phyloP scores from a whole-genome alignment of 2,329 filamentous ascomycete species.

The Aureobasidium sp. region DNA sequence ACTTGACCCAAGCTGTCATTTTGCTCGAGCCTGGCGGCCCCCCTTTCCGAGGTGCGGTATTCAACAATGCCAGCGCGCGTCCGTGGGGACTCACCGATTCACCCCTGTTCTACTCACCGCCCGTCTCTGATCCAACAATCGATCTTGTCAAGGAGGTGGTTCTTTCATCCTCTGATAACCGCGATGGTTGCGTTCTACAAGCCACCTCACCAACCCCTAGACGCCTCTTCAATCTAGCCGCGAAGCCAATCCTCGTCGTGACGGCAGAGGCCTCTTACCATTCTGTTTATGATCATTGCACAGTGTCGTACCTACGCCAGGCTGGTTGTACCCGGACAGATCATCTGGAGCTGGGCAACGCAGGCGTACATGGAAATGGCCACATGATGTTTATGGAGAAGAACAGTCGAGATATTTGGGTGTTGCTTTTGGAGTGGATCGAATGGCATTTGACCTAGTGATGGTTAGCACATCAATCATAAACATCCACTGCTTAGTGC shows the following conservation, averaged over 20 bases:
- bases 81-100: conserved; percentile 28
- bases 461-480: not conserved
- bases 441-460: not conserved
- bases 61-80: conserved; percentile 15
- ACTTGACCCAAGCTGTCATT: conserved; percentile 41
- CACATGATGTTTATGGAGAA: conserved; percentile 48
- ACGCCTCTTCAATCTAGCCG: conserved; percentile 40
- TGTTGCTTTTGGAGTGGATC: conserved; percentile 30
- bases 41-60: conserved; percentile 32
- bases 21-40: conserved; percentile 47
- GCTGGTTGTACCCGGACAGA: conserved; percentile 37
- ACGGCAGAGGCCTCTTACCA: conserved; percentile 49
- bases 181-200: conserved; percentile 33
- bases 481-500: no score
- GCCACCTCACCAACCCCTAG: conserved; percentile 28
- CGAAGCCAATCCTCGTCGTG: conserved; percentile 41
- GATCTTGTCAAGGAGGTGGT: conserved; percentile 13
- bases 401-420: conserved; percentile 40
- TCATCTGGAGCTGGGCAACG: conserved; percentile 36
- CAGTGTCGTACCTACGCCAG: conserved; percentile 43
- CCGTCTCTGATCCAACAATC: conserved; percentile 22
- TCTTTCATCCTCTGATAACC: conserved; percentile 16
- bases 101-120: conserved; percentile 27
- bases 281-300: conserved; percentile 47
- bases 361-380: conserved; percentile 44